These are phyloP conservation scores for Phtheirospermum japonicum DNA, from an alignment of 257 asterid genomes.

Conservation along the genomic window DNA sequence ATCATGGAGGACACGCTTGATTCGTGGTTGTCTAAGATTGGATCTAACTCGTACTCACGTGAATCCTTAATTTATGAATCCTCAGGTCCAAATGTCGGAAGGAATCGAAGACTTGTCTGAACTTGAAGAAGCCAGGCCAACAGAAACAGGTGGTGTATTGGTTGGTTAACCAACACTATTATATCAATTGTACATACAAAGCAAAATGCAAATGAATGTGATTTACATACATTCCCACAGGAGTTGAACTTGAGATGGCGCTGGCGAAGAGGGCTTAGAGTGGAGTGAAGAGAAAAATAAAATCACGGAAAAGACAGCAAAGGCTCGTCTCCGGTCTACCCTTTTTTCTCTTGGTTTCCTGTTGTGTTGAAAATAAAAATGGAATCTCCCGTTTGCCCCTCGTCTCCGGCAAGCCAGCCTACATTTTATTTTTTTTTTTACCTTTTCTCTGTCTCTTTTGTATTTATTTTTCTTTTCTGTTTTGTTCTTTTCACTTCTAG, in stretches of 20 bases:
- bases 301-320: no score
- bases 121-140: constrained; percentile 1
- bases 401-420: constrained; percentile 12
- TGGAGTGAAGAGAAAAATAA: constrained; percentile 34
- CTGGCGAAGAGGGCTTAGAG: constrained; percentile 33
- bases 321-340: not conserved
- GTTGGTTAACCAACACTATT: not conserved
- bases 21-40: constrained; percentile 13
- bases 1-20: no score
- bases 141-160: not conserved
- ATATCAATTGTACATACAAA: not conserved
- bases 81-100: constrained; percentile 29
- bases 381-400: constrained; percentile 42
- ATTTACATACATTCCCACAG: not conserved
- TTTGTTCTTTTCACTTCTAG: no score
- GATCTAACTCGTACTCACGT: constrained; percentile 24
- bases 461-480: no score
- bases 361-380: constrained; percentile 12
- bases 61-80: constrained; percentile 18
- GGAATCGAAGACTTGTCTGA: no score
- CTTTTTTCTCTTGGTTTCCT: not conserved
- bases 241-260: not conserved
- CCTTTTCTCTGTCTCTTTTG: no score
- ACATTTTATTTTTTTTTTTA: not conserved
- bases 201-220: not conserved